phyloP scores from a whole-genome alignment of 306 rosid genomes.

The Fragaria nilgerrensis region DNA sequence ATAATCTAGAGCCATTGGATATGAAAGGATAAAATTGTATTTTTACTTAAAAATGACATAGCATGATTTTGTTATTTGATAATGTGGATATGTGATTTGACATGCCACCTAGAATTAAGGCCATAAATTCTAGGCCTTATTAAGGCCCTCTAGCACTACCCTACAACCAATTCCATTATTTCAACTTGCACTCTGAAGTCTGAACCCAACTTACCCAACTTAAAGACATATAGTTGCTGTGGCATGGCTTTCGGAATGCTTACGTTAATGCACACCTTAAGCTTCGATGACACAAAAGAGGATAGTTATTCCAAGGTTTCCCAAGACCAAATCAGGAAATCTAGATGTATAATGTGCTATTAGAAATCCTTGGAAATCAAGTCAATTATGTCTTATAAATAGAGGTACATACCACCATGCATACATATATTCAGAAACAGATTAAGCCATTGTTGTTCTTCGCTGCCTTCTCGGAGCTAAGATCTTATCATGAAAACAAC shows the following conservation, averaged over 20 bases:
- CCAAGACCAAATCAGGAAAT: not conserved
- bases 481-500: not conserved
- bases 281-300: not conserved
- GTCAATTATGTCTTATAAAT: not conserved
- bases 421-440: not conserved
- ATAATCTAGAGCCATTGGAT: no score
- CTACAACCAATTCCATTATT: slow-evolving; percentile 1
- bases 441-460: not conserved
- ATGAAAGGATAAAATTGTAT: no score
- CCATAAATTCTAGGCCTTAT: no score
- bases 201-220: no score
- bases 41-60: no score
- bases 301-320: not conserved
- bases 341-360: not conserved
- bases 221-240: not conserved
- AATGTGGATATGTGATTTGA: no score
- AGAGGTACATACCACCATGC: not conserved
- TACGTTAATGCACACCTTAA: not conserved
- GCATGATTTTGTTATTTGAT: no score
- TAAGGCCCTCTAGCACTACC: no score
- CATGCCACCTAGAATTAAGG: no score
- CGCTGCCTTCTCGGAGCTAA: not conserved
- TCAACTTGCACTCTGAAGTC: not conserved
- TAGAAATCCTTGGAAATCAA: not conserved
- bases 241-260: not conserved